These are phyloP conservation scores for Parafenestella ontariensis DNA, from an alignment of 2,329 filamentous ascomycete species.

Conservation along the genomic window DNA sequence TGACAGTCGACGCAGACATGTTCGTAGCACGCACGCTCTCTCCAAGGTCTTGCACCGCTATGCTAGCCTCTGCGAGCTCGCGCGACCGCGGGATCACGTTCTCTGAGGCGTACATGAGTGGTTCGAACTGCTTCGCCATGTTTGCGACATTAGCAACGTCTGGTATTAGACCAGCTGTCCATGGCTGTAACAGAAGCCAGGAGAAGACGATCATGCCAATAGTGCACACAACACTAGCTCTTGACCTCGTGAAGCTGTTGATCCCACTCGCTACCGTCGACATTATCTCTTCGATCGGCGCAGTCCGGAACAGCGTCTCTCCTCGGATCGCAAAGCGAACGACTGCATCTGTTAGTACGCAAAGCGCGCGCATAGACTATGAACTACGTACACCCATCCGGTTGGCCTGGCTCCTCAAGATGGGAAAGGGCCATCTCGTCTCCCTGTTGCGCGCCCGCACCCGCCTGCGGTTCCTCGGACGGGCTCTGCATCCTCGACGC, in stretches of 20 bases:
- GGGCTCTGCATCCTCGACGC: constrained; percentile 46
- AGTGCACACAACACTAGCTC: constrained; percentile 70
- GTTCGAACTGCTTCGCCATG: constrained; percentile 90
- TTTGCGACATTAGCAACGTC: constrained; percentile 91
- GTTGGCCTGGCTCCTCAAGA: constrained; percentile 33
- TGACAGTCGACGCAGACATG: constrained; percentile 86
- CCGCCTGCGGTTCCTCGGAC: constrained; percentile 29
- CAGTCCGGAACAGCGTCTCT: constrained; percentile 85
- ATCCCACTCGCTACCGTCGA: constrained; percentile 68
- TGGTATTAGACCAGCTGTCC: constrained; percentile 70
- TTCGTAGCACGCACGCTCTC: constrained; percentile 89
- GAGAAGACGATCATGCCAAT: constrained; percentile 68
- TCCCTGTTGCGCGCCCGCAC: constrained; percentile 26
- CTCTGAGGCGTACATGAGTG: constrained; percentile 92
- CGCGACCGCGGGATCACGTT: constrained; percentile 85
- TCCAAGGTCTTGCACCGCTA: constrained; percentile 92
- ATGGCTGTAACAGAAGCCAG: constrained; percentile 71
- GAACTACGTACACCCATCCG: constrained; percentile 46
- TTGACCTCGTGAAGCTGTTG: constrained; percentile 70
- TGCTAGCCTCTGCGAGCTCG: constrained; percentile 87
- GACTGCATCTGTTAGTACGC: constrained; percentile 61
- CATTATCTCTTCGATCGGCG: constrained; percentile 79
- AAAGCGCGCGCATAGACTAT: constrained; percentile 9
- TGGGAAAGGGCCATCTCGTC: constrained; percentile 37
- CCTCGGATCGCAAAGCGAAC: constrained; percentile 87